phyloP scores from a whole-genome alignment of 1,284 basidiomycete species.

The Trichosporon inkin region DNA sequence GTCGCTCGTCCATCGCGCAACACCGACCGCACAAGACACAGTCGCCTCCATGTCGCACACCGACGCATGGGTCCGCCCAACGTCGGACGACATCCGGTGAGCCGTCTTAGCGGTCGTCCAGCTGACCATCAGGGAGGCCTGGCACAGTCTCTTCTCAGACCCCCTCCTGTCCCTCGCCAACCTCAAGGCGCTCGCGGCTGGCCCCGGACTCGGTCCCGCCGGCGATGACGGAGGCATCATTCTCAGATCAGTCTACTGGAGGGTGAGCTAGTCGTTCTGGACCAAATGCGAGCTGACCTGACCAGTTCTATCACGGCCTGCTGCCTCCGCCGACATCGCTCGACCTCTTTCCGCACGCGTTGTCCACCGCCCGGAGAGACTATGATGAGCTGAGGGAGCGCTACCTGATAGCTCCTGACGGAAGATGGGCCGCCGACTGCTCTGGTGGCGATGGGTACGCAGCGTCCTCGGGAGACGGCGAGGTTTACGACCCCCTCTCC shows the following conservation, averaged over 20 bases:
- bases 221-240: constrained; percentile 37
- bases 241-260: constrained; percentile 50
- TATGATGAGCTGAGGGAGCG: constrained; percentile 47
- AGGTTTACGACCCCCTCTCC: constrained; percentile 73
- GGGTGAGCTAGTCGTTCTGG: constrained; percentile 31
- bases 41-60: constrained; percentile 1
- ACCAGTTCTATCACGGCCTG: constrained; percentile 47
- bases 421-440: constrained; percentile 52
- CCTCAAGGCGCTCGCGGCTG: constrained; percentile 37
- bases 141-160: constrained; percentile 43
- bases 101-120: neutral
- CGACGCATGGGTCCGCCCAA: constrained; percentile 1
- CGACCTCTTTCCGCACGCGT: constrained; percentile 35
- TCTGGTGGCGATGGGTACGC: constrained; percentile 35
- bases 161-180: constrained; percentile 43
- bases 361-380: constrained; percentile 29
- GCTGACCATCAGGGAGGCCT: constrained; percentile 28
- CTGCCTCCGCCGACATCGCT: constrained; percentile 46
- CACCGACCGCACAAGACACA: neutral
- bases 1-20: constrained; percentile 4
- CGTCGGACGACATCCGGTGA: constrained; percentile 4
- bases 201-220: constrained; percentile 37
- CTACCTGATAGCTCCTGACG: constrained; percentile 53
- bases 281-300: constrained; percentile 5
- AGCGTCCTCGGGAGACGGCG: constrained; percentile 6